Percentiles rank a stretch among this genome's conserved stretches.
phyloP scores from a whole-genome alignment of 2,329 filamentous ascomycete species.

The Hypoxylon sp. region DNA sequence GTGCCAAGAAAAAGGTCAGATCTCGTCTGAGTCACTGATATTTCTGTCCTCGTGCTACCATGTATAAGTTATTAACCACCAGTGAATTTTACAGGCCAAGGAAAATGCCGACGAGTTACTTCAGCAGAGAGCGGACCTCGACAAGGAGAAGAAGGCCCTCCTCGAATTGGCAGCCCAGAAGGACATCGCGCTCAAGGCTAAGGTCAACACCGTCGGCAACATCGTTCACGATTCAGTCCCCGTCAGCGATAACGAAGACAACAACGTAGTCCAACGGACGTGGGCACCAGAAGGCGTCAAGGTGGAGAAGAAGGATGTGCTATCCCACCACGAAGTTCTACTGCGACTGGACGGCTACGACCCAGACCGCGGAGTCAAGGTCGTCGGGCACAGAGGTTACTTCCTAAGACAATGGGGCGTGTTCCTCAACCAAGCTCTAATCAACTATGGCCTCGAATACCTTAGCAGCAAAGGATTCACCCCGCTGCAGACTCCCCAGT shows the following conservation, averaged over 20 bases:
- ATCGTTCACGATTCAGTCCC: constrained; percentile 82
- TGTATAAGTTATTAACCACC: constrained; percentile 14
- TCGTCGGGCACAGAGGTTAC: constrained; percentile 94
- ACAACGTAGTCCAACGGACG: constrained; percentile 81
- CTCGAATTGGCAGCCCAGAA: constrained; percentile 82
- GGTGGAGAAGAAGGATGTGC: constrained; percentile 79
- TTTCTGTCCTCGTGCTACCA: constrained; percentile 3
- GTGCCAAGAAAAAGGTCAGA: constrained; percentile 85
- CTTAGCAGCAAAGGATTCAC: constrained; percentile 84
- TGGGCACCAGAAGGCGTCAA: constrained; percentile 84
- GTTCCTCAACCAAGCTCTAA: constrained; percentile 89
- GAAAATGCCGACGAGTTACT: constrained; percentile 87
- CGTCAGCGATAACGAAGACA: constrained; percentile 66
- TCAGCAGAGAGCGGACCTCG: constrained; percentile 79
- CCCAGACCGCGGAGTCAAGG: constrained; percentile 90
- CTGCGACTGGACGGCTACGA: constrained; percentile 91
- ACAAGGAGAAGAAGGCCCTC: constrained; percentile 84
- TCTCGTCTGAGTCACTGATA: constrained; percentile 40
- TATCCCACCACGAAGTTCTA: constrained; percentile 96
- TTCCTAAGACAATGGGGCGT: constrained; percentile 91
- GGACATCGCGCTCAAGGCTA: constrained; percentile 77
- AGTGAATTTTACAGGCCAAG: constrained; percentile 71
- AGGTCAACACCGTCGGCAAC: constrained; percentile 88
- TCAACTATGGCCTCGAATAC: constrained; percentile 96
- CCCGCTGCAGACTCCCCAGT: constrained; percentile 87